Evolutionary conservation across 2,329 filamentous ascomycete genomes (phyloP).

Genomic region (Magnaporthales sp.): DNA sequence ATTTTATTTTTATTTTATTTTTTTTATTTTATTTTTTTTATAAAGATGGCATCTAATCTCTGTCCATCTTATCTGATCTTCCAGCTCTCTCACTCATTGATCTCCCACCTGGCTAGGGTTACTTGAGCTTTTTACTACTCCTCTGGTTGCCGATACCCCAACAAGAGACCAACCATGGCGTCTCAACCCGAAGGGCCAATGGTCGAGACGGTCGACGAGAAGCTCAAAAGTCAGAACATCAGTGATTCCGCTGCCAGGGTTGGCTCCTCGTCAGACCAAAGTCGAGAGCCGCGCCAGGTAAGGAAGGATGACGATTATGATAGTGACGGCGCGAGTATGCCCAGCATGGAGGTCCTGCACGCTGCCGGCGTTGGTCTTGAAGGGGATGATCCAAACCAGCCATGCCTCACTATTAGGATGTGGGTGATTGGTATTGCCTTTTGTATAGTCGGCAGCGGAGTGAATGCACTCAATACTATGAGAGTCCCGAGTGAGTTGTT

Average conservation of each 20-base stretch:
- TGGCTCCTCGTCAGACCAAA: not conserved
- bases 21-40: too few species aligned
- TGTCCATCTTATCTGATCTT: not conserved
- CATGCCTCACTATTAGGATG: slow-evolving; percentile 28
- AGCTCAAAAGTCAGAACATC: slow-evolving; percentile 3
- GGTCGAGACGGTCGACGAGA: not conserved
- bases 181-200: not conserved
- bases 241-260: not conserved
- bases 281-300: not conserved
- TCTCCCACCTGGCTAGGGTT: not conserved
- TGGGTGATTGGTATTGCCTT: slow-evolving; percentile 28
- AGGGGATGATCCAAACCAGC: slow-evolving; percentile 17
- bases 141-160: not conserved
- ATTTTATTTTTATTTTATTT: too few species aligned
- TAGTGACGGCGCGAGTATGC: slow-evolving; percentile 8
- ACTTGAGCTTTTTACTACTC: not conserved
- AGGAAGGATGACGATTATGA: not conserved
- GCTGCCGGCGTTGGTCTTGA: slow-evolving; percentile 21
- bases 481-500: not conserved
- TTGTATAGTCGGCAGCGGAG: slow-evolving; percentile 24
- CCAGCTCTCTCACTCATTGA: not conserved
- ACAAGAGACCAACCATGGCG: not conserved
- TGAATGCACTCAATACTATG: slow-evolving; percentile 32
- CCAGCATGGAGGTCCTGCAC: slow-evolving; percentile 15
- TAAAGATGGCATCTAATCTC: not conserved